Percentiles rank a stretch among this genome's conserved stretches.
phyloP scores from a whole-genome alignment of 495 filamentous ascomycete species.

The Lasiosphaeriaceae sp. region DNA sequence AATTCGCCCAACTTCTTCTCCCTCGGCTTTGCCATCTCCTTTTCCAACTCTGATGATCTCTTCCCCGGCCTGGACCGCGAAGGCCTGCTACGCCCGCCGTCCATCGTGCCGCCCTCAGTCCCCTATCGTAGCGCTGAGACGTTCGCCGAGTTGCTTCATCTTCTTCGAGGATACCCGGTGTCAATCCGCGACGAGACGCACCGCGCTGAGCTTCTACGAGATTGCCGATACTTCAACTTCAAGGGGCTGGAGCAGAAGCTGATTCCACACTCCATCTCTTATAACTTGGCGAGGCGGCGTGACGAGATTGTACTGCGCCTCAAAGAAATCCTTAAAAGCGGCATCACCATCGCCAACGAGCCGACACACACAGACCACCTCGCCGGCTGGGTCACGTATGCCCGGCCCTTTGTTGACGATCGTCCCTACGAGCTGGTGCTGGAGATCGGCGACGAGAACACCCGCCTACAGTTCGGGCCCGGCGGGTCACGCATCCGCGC shows the following conservation, averaged over 20 bases:
- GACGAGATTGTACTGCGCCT: conserved; percentile 80
- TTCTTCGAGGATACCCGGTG: conserved; percentile 84
- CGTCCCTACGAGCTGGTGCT: conserved; percentile 68
- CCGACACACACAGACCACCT: conserved; percentile 28
- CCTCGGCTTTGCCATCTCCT: conserved; percentile 86
- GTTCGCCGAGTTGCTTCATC: conserved; percentile 78
- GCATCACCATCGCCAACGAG: conserved; percentile 62
- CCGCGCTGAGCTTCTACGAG: conserved; percentile 72
- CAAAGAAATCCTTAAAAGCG: conserved; percentile 81
- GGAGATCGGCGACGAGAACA: conserved; percentile 69
- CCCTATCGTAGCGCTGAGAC: conserved; percentile 74
- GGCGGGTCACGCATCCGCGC: conserved; percentile 41
- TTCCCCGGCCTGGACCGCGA: conserved; percentile 82
- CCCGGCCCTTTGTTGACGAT: conserved; percentile 79
- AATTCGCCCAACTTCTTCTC: conserved; percentile 96
- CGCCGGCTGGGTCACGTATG: conserved; percentile 68
- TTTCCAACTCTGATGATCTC: conserved; percentile 70
- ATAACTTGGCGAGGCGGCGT: conserved; percentile 61
- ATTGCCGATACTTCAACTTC: conserved; percentile 91
- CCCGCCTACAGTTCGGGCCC: conserved; percentile 52
- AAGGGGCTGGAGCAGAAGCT: conserved; percentile 86
- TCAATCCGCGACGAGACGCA: conserved; percentile 74
- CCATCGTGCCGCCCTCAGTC: conserved; percentile 76
- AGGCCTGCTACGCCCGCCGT: conserved; percentile 82
- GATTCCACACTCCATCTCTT: conserved; percentile 72